phyloP scores from a whole-genome alignment of 2,329 filamentous ascomycete species.

The Clarireedia sp. region DNA sequence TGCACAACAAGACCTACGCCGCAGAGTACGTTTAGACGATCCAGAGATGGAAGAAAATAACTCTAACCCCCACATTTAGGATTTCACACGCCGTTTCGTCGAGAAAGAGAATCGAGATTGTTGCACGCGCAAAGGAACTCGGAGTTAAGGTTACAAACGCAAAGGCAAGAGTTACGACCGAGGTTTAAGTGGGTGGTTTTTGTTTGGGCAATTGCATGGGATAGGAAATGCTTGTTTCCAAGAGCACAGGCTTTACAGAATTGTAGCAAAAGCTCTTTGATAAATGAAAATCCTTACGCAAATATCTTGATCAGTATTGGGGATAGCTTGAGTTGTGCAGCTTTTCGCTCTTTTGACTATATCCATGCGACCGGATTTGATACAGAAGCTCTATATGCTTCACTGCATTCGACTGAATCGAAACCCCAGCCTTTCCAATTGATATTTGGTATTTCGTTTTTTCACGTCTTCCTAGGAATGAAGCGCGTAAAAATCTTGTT shows the following conservation, averaged over 20 bases:
- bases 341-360: too few relatives aligned
- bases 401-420: too few relatives aligned
- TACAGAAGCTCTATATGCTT: too few relatives aligned
- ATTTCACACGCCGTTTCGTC: conserved; percentile 98
- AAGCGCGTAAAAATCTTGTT: too few relatives aligned
- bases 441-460: too few relatives aligned
- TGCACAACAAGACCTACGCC: conserved; percentile 99
- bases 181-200: conserved; percentile 50
- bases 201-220: conserved; percentile 29
- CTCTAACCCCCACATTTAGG: conserved; percentile 41
- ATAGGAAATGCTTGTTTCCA: conserved; percentile 28
- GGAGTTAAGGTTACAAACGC: conserved; percentile 99
- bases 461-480: too few relatives aligned
- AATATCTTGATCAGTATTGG: background rate
- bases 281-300: conserved; percentile 26
- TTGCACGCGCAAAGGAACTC: conserved; percentile 93
- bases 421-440: too few relatives aligned
- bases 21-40: conserved; percentile 68
- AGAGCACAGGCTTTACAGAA: conserved; percentile 26
- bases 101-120: conserved; percentile 97
- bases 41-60: background rate
- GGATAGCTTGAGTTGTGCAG: background rate
- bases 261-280: conserved; percentile 29
- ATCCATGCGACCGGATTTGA: too few relatives aligned
- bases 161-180: conserved; percentile 97